Conservation (phyloP, 805 yeast species). For the Zygoascus tannicola region DNA sequence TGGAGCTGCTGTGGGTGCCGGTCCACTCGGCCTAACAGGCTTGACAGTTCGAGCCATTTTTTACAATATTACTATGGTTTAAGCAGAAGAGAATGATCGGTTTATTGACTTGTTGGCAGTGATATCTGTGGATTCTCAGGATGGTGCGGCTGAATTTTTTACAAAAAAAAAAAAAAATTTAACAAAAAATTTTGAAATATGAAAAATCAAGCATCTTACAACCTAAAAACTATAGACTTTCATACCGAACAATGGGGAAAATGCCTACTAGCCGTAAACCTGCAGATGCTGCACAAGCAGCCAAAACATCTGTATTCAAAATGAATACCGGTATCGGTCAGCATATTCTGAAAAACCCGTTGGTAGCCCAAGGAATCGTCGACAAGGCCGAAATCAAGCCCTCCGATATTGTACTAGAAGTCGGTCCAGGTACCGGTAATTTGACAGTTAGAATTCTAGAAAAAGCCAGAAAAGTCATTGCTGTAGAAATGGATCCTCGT, state of each 20-base stretch:
- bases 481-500: conserved; percentile 98
- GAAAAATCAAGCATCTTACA: no score
- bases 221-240: no score
- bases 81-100: no score
- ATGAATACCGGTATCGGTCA: conserved; percentile 96
- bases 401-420: conserved; percentile 86
- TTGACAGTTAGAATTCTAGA: conserved; percentile 87
- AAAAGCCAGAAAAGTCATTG: conserved; percentile 87
- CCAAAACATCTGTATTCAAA: conserved; percentile 58
- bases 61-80: no score
- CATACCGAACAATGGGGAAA: conserved; percentile 22
- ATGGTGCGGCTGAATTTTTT: no score
- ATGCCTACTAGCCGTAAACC: conserved; percentile 20
- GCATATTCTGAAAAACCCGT: conserved; percentile 91
- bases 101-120: no score
- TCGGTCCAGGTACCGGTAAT: conserved; percentile 99
- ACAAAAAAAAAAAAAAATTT: no score
- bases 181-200: no score
- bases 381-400: conserved; percentile 92
- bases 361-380: conserved; percentile 96
- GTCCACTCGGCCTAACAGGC: no score
- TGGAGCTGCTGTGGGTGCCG: no score
- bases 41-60: no score
- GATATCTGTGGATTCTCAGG: no score
- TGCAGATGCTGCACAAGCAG: conserved; percentile 13